Evolutionary conservation across 805 yeast species (phyloP).

Genomic region (Pichia gijzeniarum): DNA sequence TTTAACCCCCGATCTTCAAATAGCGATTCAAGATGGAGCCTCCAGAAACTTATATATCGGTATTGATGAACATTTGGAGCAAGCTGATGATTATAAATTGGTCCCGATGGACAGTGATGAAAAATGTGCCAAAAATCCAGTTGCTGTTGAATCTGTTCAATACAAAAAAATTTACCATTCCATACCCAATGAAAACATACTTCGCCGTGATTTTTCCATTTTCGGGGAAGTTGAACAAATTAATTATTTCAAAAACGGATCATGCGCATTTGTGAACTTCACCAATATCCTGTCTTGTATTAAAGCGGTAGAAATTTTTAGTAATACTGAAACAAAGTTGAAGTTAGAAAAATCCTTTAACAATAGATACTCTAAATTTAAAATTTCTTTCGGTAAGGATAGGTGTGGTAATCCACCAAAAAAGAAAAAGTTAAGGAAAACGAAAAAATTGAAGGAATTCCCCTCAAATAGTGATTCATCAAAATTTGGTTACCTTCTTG

Average conservation of each 20-base stretch:
- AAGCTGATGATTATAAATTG: conserved; percentile 24
- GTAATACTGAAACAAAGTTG: conserved; percentile 25
- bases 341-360: conserved; percentile 35
- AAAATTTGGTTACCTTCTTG: neutral
- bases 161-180: conserved; percentile 3
- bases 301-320: conserved; percentile 53
- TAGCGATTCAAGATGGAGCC: conserved; percentile 65
- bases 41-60: conserved; percentile 75
- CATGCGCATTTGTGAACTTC: conserved; percentile 72
- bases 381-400: conserved; percentile 63
- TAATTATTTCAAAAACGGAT: conserved; percentile 59
- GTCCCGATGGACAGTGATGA: neutral
- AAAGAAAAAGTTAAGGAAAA: conserved; percentile 38
- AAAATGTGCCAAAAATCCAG: neutral
- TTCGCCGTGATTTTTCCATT: conserved; percentile 52
- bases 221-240: conserved; percentile 76
- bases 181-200: conserved; percentile 41
- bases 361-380: conserved; percentile 45
- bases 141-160: conserved; percentile 8
- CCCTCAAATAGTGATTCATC: neutral
- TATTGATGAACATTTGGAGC: conserved; percentile 36
- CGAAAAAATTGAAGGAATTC: conserved; percentile 22
- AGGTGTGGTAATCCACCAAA: conserved; percentile 74
- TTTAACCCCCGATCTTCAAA: conserved; percentile 44
- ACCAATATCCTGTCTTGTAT: conserved; percentile 59